Evolutionary conservation across 2,329 filamentous ascomycete genomes (phyloP), one percentile per base, ranked within the genome.

Genomic region (Fusarium nematophilum): DNA sequence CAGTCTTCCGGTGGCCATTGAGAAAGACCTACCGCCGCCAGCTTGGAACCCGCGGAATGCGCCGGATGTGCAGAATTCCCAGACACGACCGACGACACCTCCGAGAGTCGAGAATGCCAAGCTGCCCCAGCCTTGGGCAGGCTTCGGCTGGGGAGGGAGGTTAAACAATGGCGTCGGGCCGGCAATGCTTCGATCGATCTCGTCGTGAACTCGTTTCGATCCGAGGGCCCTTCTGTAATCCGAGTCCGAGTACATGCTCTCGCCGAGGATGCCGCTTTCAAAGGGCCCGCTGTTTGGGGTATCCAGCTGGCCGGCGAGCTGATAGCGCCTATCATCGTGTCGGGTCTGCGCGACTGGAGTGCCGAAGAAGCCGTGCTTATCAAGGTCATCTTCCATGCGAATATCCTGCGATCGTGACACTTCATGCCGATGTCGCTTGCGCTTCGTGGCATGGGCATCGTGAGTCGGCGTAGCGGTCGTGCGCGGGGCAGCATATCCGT

Each of bases 21-120:
- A 78, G 69, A 93, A 96, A 21, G 86, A 87, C 56, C 81, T 81
- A 8, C 93, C 94, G 3, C 90, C 92, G 7, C 93, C 94, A 10
- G 93, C 92, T 59, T 93, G 88, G 73, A 97, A 97, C 0, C 93
- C 93, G 49, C 85, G 84, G 70, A 97, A 96, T 0, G 90, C 86
- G 8, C 83, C 86, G 0, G 79, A 78, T 72, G 81, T 91, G 78
- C 93, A 97, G 68, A 97, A 95, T 65, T 93, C 86, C 84, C 92
- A 93, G 0, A 96, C 87, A 69, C 89, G 94, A 14, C 91, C 90
- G 2, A 90, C 86, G 4, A 90, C 85, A 23, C 82, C 86, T 1
- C 87, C 87, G 7, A 91, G 81, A 0, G 90, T 81, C 33, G 78
- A 83, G 26, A 91, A 78, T 5, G 90, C 83, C 42, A 85, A 75